These are phyloP conservation scores for Lentinula edodes DNA, from an alignment of 768 basidiomycete genomes.

Conservation along the genomic window DNA sequence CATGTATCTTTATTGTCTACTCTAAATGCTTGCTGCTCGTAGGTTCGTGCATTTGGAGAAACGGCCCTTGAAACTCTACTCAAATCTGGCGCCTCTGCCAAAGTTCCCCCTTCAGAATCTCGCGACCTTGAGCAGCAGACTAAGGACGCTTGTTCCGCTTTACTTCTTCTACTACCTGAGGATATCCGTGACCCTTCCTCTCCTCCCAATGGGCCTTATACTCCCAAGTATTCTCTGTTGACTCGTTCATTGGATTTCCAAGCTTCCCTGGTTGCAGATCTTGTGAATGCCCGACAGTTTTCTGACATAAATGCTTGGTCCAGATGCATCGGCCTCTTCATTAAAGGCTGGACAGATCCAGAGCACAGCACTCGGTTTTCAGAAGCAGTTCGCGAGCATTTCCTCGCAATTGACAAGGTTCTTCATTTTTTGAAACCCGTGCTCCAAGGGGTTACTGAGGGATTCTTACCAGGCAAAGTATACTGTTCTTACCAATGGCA, in stretches of 20 bases:
- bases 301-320: constrained; percentile 53
- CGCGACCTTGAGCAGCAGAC: constrained; percentile 69
- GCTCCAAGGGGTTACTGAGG: background rate
- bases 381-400: constrained; percentile 64
- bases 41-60: constrained; percentile 91
- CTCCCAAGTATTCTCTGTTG: constrained; percentile 52
- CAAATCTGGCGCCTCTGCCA: constrained; percentile 78
- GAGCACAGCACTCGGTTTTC: constrained; percentile 45
- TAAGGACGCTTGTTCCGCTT: constrained; percentile 44
- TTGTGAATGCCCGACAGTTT: constrained; percentile 58
- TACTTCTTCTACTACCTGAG: constrained; percentile 57
- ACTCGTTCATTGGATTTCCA: constrained; percentile 62
- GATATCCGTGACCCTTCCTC: constrained; percentile 35
- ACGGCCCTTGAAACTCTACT: constrained; percentile 74
- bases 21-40: constrained; percentile 3
- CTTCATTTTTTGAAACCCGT: constrained; percentile 11
- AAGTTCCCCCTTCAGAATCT: constrained; percentile 58
- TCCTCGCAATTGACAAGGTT: constrained; percentile 72
- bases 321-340: constrained; percentile 66
- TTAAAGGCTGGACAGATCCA: constrained; percentile 65
- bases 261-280: constrained; percentile 70
- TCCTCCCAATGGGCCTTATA: constrained; percentile 45
- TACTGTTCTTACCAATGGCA: constrained; percentile 32
- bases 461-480: constrained; percentile 47
- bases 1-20: constrained; percentile 3